Conservation (phyloP, 306 rosid genomes). For the Alnus glutinosa region DNA sequence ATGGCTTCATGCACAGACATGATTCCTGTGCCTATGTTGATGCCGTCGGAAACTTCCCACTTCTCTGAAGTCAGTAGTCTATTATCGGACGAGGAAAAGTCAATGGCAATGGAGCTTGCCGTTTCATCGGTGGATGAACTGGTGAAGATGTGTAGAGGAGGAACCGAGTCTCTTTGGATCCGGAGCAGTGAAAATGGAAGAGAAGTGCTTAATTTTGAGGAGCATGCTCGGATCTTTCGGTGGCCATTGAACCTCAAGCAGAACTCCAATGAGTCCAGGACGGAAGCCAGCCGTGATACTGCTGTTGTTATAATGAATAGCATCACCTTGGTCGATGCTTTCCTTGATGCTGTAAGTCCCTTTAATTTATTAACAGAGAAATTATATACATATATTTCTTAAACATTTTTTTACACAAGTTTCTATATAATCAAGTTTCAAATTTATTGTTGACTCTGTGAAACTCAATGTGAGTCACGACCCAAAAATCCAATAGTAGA, state of each 20-base stretch:
- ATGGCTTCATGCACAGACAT: slow-evolving; percentile 54
- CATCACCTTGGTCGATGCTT: slow-evolving; percentile 89
- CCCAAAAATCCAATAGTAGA: no score
- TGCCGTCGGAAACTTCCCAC: slow-evolving; percentile 49
- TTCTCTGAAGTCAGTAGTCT: slow-evolving; percentile 54
- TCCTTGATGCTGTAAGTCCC: slow-evolving; percentile 77
- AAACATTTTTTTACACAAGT: no score
- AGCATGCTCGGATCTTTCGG: slow-evolving; percentile 61
- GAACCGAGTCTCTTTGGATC: slow-evolving; percentile 70
- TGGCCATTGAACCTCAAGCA: slow-evolving; percentile 63
- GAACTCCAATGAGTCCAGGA: slow-evolving; percentile 51
- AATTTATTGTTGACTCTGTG: no score
- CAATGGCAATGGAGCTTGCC: slow-evolving; percentile 74
- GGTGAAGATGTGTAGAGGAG: slow-evolving; percentile 60
- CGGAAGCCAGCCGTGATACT: slow-evolving; percentile 70
- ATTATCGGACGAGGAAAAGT: slow-evolving; percentile 67
- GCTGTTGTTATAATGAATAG: slow-evolving; percentile 93
- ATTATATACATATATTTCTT: no score
- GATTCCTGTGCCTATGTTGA: slow-evolving; percentile 59
- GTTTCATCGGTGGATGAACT: slow-evolving; percentile 64
- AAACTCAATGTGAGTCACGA: no score
- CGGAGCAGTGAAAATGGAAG: slow-evolving; percentile 45
- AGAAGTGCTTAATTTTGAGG: slow-evolving; percentile 74
- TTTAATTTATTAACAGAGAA: no score
- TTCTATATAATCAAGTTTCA: no score